phyloP scores from a whole-genome alignment of 768 basidiomycete genomes.

The Coprinopsis cinerea region DNA sequence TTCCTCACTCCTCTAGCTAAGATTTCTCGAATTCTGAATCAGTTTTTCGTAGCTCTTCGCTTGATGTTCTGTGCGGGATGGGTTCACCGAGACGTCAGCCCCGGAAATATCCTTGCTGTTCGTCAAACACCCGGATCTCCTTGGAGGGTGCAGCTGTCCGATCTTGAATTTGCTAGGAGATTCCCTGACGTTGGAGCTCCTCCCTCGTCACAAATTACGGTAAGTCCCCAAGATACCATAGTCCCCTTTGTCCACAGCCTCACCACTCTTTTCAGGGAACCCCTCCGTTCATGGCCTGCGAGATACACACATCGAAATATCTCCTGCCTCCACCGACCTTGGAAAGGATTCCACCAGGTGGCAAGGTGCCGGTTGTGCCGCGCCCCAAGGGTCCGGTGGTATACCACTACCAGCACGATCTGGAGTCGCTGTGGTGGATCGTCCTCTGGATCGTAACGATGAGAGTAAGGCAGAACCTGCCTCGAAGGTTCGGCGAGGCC shows the following conservation, averaged over 20 bases:
- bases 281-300: not conserved
- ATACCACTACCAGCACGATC: not conserved
- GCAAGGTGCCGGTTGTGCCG: not conserved
- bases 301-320: not conserved
- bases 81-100: too few relatives aligned
- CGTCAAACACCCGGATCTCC: not conserved
- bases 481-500: too few relatives aligned
- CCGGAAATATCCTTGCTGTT: not conserved
- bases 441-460: too few relatives aligned
- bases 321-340: not conserved
- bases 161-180: not conserved
- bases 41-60: not conserved
- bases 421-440: too few relatives aligned
- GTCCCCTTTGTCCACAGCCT: not conserved
- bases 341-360: not conserved
- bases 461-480: too few relatives aligned
- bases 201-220: not conserved
- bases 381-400: not conserved
- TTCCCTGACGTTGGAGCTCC: not conserved
- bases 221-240: not conserved
- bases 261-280: not conserved
- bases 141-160: not conserved
- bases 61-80: too few relatives aligned
- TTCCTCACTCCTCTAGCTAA: not conserved
- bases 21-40: not conserved